Base-by-base conservation (phyloP, 805 yeast species). In the Cyberlindnera subsufficiens region DNA sequence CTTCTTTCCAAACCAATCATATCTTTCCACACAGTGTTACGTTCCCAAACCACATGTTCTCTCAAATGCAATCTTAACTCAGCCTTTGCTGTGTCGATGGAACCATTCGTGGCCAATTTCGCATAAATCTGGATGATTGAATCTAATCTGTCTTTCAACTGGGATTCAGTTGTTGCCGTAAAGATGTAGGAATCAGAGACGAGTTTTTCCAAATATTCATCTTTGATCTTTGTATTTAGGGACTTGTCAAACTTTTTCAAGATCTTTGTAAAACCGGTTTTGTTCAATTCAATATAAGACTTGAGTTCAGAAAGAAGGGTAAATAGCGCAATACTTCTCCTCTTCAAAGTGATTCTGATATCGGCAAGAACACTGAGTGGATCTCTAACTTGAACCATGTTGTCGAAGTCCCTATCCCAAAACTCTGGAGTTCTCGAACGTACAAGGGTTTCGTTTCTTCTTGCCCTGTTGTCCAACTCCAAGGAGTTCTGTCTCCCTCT, bases 11-110 rank as follows among this genome's bases (percentile, higher is more conserved):
- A 65, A 18, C 93, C 91, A 59, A 91, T 83, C 83, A 91, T 82
- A 63, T 91, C 97, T 59, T 93, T 82, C 99, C 99, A 91, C 25
- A 91, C 97, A 0, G 97, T 91, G 61, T 89, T 89, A 62, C 99
- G 76, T 65, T 91, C 98, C 95, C 96, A 91, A 16, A 90, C 96
- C 30, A 91, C 86, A 61, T 91, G 95, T 55, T 91, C 99, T 50
- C 97, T 73, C 50, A 91, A 65, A 66, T 78, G 74, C 45, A 76
- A 56, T 42, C 72, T 65, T 35, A 80, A 63, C 62, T 72, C 78
- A 33, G 59, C 55, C 41, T 66, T 67, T 0, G 90, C 85, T 35
- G 55, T 58, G 4, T 56, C 64, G 14, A 60, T 42, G 33, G 66
- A 62, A 6, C 69, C 64, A 38, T 68, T 66, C 8, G 75, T 70